These are phyloP conservation scores for Sindora glabra DNA, from an alignment of 306 rosid genomes.

Conservation along the genomic window DNA sequence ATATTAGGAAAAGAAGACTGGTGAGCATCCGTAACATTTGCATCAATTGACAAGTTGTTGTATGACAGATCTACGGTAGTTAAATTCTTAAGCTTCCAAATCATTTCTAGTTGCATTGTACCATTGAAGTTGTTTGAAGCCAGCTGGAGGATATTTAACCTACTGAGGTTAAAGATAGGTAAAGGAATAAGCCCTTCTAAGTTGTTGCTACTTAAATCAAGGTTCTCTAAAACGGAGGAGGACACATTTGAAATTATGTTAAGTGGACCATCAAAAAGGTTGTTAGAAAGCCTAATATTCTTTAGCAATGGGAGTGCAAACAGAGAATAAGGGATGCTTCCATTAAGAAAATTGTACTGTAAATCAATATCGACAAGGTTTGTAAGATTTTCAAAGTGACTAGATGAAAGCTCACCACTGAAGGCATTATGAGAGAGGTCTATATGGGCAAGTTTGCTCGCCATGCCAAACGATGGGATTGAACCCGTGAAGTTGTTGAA, in stretches of 20 bases:
- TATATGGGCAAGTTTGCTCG: neutral
- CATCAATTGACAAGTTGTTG: constrained; percentile 26
- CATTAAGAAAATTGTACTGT: neutral
- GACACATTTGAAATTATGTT: neutral
- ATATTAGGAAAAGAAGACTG: constrained; percentile 8
- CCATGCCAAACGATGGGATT: constrained; percentile 3
- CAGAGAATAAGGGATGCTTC: constrained; percentile 15
- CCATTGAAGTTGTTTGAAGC: constrained; percentile 46
- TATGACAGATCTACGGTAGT: constrained; percentile 48
- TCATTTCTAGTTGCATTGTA: neutral
- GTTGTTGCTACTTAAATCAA: constrained; percentile 37
- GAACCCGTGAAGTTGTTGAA: neutral
- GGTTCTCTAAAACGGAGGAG: neutral
- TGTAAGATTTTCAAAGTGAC: neutral
- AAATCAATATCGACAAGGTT: neutral
- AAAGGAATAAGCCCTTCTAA: constrained; percentile 29
- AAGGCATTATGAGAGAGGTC: neutral
- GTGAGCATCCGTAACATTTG: neutral
- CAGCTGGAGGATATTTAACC: constrained; percentile 13
- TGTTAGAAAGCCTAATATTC: neutral
- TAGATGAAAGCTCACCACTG: neutral
- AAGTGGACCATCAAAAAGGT: constrained; percentile 12
- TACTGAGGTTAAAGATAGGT: constrained; percentile 2
- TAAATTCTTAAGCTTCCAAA: constrained; percentile 25
- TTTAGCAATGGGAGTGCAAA: constrained; percentile 13